These are phyloP conservation scores for Arthrobotrys iridis DNA, from an alignment of 2,329 filamentous ascomycete genomes.

Conservation along the genomic window DNA sequence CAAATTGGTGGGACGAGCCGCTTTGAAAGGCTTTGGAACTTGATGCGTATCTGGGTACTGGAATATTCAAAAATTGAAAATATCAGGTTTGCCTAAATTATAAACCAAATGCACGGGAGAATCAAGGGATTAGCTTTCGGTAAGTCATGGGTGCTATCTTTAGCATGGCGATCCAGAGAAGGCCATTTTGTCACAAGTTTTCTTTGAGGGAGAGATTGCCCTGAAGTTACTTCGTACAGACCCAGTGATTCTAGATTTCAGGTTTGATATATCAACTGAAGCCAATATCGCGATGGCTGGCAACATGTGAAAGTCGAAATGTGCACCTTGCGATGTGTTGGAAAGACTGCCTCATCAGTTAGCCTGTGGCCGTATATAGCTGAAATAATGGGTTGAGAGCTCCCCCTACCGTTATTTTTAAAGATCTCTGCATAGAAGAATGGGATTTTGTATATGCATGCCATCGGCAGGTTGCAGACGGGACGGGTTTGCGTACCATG, in stretches of 20 bases:
- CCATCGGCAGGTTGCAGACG: conserved; percentile 4
- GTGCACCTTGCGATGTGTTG: neutral
- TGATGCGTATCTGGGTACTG: too few relatives aligned
- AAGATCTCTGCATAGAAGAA: neutral
- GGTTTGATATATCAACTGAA: neutral
- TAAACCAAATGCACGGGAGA: too few relatives aligned
- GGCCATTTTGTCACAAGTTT: conserved; percentile 18
- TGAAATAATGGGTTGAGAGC: conserved; percentile 1
- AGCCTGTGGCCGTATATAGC: conserved; percentile 23
- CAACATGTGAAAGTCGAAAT: conserved; percentile 5
- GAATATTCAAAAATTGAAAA: too few relatives aligned
- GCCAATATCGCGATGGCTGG: neutral
- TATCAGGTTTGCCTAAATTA: too few relatives aligned
- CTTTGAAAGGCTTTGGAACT: conserved; percentile 30
- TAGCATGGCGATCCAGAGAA: conserved; percentile 27
- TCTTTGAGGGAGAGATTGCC: neutral
- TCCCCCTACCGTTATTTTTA: conserved; percentile 1
- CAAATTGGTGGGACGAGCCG: conserved; percentile 17
- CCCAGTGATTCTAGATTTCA: neutral
- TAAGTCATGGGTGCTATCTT: conserved; percentile 49
- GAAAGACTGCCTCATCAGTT: conserved; percentile 28
- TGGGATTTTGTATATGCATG: neutral
- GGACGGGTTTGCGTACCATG: neutral
- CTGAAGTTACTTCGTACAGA: neutral
- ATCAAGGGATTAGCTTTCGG: too few relatives aligned